phyloP scores from a whole-genome alignment of 495 filamentous ascomycete genomes.

The Penicillium macrosclerotiorum region DNA sequence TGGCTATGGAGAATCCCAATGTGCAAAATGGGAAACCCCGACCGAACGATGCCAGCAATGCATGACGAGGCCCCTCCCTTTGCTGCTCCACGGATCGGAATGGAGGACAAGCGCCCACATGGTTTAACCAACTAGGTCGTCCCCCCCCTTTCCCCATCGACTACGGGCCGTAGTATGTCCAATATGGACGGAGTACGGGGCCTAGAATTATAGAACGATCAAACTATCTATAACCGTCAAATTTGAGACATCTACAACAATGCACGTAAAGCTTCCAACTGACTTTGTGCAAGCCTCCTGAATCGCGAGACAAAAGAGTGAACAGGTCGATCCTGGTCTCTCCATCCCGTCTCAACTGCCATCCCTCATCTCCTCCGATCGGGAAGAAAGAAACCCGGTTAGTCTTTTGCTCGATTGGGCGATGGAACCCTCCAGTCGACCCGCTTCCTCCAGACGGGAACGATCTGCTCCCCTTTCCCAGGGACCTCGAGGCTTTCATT shows the following conservation, averaged over 20 bases:
- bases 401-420: constrained; percentile 11
- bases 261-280: no score
- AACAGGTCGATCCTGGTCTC: no score
- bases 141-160: neutral
- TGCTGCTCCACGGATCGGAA: constrained; percentile 2
- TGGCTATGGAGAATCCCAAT: no score
- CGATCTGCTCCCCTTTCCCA: constrained; percentile 6
- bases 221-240: no score
- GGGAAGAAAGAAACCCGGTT: constrained; percentile 12
- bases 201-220: no score
- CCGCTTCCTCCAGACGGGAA: constrained; percentile 11
- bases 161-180: neutral
- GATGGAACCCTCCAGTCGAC: constrained; percentile 9
- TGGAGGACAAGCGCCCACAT: neutral
- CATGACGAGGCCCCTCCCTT: neutral
- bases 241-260: no score
- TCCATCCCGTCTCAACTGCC: no score
- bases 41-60: no score
- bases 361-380: neutral
- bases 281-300: no score
- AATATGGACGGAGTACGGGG: no score
- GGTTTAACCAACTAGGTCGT: neutral
- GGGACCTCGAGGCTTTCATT: constrained; percentile 14
- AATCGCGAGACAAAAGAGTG: no score
- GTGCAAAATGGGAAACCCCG: no score